Base-by-base conservation (phyloP, 495 filamentous ascomycete genomes). In the Penicillium flavigenum region DNA sequence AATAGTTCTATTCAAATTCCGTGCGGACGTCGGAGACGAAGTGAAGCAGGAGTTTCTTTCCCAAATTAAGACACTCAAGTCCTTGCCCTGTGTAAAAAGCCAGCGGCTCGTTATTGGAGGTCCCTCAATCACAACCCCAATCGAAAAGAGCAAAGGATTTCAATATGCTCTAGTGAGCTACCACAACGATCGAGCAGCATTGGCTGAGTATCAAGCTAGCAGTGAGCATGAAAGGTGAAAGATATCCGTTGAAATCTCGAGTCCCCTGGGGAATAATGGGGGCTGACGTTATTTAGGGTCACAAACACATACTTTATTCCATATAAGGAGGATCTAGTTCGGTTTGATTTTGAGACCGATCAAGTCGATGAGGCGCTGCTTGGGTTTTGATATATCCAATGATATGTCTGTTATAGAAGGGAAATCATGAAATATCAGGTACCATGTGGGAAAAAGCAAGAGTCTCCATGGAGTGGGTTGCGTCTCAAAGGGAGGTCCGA, bases 281-380 rank as follows among this genome's bases (percentile, higher is more conserved):
- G 2, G 14, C 8, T 17, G 1, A 11, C 34, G 12, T 41, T 20
- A 27, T 42, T 22, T 56, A 76, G 77, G 48, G 73, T 80, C 0
- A 79, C 76, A 7, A 65, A 58, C 39, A 73, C 68, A 12, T 80
- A 75, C 41, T 66, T 81, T 42, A 72, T 72, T 55, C 78, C 78
- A 2, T 81, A 68, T 56, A 75, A 73, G 51, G 76, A 79, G 54
- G 77, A 81, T 66, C 51, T 81, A 10, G 63, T 75, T 43, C 72
- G 76, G 20, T 81, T 81, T 65, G 78, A 81, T 56, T 80, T 81
- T 59, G 75, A 79, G 57, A 74, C 79, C 16, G 73, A 75, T 43
- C 47, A 50, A 3, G 71, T 62, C 39, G 77, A 76, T 14, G 34
- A 38, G 14, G 34, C 34, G 6, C 14, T 38, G 14, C 34, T 38